These are phyloP conservation scores for Dissophora globulifera DNA, from an alignment of 192 early-diverging fungal species.

Conservation along the genomic window DNA sequence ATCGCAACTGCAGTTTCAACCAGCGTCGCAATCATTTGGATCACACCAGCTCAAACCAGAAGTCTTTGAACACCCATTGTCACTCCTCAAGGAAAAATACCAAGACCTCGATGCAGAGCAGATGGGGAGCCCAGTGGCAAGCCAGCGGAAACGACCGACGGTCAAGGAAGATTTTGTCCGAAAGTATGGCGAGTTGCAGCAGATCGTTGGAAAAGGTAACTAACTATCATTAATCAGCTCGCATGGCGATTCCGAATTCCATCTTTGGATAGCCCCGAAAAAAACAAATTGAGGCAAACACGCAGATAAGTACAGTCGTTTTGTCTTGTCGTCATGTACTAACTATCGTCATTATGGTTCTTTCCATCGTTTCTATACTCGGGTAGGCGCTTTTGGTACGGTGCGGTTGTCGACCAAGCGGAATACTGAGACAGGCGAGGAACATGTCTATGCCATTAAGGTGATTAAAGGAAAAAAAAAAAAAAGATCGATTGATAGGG, in stretches of 20 bases:
- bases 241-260: conserved; percentile 18
- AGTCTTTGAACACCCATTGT: conserved; percentile 29
- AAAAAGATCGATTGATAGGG: too few relatives aligned
- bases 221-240: too few relatives aligned
- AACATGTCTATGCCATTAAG: conserved; percentile 37
- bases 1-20: neutral
- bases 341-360: too few relatives aligned
- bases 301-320: neutral
- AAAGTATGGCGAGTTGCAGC: conserved; percentile 49
- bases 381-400: conserved; percentile 38
- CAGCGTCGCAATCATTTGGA: neutral
- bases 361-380: neutral
- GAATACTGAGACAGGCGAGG: conserved; percentile 20
- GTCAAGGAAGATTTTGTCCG: conserved; percentile 27
- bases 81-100: conserved; percentile 36
- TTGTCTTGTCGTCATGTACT: too few relatives aligned
- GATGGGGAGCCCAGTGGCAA: conserved; percentile 4
- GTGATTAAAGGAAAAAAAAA: too few relatives aligned
- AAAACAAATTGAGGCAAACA: neutral
- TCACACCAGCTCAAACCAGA: conserved; percentile 22
- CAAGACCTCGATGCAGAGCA: conserved; percentile 35
- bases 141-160: neutral
- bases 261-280: conserved; percentile 7
- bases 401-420: conserved; percentile 38
- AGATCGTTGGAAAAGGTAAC: conserved; percentile 46